Percentiles rank a stretch among this genome's conserved stretches.
phyloP scores from a whole-genome alignment of 495 filamentous ascomycete species.

The Penicillium paxilli region DNA sequence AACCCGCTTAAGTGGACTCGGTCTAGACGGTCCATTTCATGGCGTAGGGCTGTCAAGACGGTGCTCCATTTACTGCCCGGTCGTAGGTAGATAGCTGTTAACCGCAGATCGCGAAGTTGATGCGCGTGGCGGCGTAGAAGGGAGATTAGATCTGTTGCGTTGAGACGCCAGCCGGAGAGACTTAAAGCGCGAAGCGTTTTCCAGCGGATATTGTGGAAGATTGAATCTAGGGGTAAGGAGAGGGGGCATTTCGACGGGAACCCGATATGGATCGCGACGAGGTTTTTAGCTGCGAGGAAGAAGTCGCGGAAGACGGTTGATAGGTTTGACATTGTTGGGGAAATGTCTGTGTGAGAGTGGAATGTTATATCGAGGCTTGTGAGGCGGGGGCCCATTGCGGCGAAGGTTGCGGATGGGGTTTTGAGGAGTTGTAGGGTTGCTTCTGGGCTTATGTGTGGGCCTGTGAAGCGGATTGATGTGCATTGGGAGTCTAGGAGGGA shows the following conservation, averaged over 20 bases:
- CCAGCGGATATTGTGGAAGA: constrained; percentile 66
- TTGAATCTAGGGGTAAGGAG: constrained; percentile 52
- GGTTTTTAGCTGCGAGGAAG: constrained; percentile 57
- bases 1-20: constrained; percentile 62
- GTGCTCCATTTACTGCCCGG: constrained; percentile 61
- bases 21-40: constrained; percentile 58
- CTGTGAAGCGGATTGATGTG: constrained; percentile 58
- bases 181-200: constrained; percentile 62
- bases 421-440: constrained; percentile 52
- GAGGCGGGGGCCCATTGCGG: constrained; percentile 53
- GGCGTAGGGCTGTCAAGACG: constrained; percentile 55
- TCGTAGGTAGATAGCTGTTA: constrained; percentile 59
- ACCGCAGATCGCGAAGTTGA: constrained; percentile 56
- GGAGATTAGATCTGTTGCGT: constrained; percentile 58
- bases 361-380: constrained; percentile 62
- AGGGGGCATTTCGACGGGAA: constrained; percentile 60
- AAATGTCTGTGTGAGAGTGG: constrained; percentile 55
- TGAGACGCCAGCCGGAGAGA: constrained; percentile 63
- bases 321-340: constrained; percentile 53
- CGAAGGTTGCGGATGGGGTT: constrained; percentile 46
- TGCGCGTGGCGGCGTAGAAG: constrained; percentile 56
- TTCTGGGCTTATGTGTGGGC: constrained; percentile 64
- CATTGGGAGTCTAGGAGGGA: constrained; percentile 58
- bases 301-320: constrained; percentile 56
- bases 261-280: constrained; percentile 66